Evolutionary conservation across 768 basidiomycete species (phyloP).

Genomic region (Termitomyces sp.): DNA sequence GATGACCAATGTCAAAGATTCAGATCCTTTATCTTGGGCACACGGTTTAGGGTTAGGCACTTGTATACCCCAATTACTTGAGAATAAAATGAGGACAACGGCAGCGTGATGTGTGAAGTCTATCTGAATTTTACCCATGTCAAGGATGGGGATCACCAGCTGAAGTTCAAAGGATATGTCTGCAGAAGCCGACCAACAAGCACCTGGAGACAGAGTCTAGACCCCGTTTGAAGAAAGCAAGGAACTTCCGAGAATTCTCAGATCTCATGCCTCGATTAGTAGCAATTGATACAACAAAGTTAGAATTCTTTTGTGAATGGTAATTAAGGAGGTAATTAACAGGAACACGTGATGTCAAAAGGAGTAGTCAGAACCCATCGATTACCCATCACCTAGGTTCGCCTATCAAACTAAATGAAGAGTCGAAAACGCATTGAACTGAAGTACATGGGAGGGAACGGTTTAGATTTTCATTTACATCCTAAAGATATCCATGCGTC

Average conservation of each 20-base stretch:
- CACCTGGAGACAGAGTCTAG: background rate
- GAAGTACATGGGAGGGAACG: too few relatives aligned
- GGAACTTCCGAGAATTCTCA: background rate
- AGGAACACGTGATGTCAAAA: too few relatives aligned
- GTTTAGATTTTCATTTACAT: too few relatives aligned
- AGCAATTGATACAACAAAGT: too few relatives aligned
- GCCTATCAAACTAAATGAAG: too few relatives aligned
- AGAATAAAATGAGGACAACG: background rate
- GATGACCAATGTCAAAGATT: background rate
- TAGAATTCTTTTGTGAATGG: too few relatives aligned
- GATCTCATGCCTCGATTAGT: too few relatives aligned
- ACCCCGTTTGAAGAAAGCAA: background rate
- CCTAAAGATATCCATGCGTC: too few relatives aligned
- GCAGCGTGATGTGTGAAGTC: background rate
- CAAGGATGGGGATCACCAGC: background rate
- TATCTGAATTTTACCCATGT: background rate
- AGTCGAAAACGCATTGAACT: too few relatives aligned
- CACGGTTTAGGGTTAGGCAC: background rate
- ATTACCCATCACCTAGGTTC: too few relatives aligned
- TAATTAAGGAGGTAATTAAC: too few relatives aligned
- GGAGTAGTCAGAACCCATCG: too few relatives aligned
- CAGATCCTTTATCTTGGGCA: background rate
- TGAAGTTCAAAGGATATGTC: background rate
- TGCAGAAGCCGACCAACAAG: background rate
- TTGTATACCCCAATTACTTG: background rate